These are phyloP conservation scores for Suhomyces terraborum DNA, from an alignment of 1,139 yeast genomes.

Conservation along the genomic window DNA sequence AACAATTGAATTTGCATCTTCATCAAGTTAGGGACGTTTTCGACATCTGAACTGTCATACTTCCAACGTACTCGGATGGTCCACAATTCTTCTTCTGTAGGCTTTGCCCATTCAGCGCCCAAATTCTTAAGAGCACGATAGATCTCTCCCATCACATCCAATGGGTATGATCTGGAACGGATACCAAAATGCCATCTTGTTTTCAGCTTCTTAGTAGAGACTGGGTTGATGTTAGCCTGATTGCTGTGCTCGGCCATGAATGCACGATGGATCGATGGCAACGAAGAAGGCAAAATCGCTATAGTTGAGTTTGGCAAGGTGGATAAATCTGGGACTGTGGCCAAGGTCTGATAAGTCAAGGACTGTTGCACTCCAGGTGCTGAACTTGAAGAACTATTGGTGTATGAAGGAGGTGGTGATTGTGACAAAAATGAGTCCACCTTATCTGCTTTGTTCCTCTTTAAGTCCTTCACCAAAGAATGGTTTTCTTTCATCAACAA, in stretches of 20 bases:
- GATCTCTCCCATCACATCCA: slow-evolving; percentile 98
- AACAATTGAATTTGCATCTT: slow-evolving; percentile 96
- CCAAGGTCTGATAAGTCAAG: slow-evolving; percentile 51
- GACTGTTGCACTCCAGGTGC: slow-evolving; percentile 51
- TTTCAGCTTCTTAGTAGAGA: slow-evolving; percentile 80
- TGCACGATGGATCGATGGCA: slow-evolving; percentile 93
- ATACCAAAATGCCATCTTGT: slow-evolving; percentile 99
- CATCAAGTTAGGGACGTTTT: slow-evolving; percentile 71
- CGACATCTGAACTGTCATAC: slow-evolving; percentile 56
- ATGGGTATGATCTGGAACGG: slow-evolving; percentile 91
- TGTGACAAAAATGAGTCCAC: slow-evolving; percentile 54
- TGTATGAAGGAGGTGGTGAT: slow-evolving; percentile 47
- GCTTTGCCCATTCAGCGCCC: slow-evolving; percentile 98
- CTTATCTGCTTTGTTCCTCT: slow-evolving; percentile 53
- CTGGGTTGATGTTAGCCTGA: slow-evolving; percentile 65
- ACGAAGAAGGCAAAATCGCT: slow-evolving; percentile 88
- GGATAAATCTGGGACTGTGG: slow-evolving; percentile 52
- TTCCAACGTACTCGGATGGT: slow-evolving; percentile 96
- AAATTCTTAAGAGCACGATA: slow-evolving; percentile 89
- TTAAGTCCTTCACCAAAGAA: slow-evolving; percentile 64
- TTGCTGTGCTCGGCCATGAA: slow-evolving; percentile 69
- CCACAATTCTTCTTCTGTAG: slow-evolving; percentile 93
- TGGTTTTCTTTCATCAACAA: slow-evolving; percentile 84
- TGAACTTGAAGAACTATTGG: slow-evolving; percentile 29
- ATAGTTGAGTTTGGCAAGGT: slow-evolving; percentile 67